A percentile compares a stretch with the other conserved stretches of the same genome.
Evolutionary conservation across 163 green algal genomes (phyloP).

Genomic region (Coccomyxa subellipsoidea): DNA sequence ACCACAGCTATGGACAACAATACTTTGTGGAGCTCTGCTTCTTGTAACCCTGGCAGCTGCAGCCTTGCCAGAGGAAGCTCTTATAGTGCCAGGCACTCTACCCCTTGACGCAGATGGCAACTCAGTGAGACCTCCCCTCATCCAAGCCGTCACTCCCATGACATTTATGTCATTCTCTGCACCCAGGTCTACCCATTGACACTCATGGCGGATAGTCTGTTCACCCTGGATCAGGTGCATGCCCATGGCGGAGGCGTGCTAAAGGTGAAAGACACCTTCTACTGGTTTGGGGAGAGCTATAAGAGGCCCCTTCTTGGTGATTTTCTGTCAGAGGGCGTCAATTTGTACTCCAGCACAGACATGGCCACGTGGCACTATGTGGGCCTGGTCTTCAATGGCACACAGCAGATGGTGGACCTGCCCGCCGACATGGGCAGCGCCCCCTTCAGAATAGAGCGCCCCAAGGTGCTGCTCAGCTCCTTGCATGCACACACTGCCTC

Average conservation of each 20-base stretch:
- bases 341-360: slow-evolving; percentile 19
- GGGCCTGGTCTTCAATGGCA: slow-evolving; percentile 18
- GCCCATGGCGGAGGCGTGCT: slow-evolving; percentile 20
- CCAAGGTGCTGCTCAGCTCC: slow-evolving; percentile 6
- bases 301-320: background rate
- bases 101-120: slow-evolving; percentile 13
- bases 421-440: background rate
- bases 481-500: background rate
- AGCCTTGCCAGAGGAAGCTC: slow-evolving; percentile 6
- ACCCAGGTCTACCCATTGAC: background rate
- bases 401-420: slow-evolving; percentile 3
- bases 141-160: too few species aligned
- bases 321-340: slow-evolving; percentile 17
- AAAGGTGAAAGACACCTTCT: slow-evolving; percentile 4
- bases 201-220: background rate
- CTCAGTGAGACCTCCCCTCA: slow-evolving; percentile 1
- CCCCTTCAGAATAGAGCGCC: slow-evolving; percentile 23
- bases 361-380: slow-evolving; percentile 9
- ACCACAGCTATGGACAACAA: background rate
- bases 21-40: background rate
- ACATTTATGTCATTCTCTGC: background rate
- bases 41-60: background rate
- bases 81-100: slow-evolving; percentile 6
- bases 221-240: slow-evolving; percentile 11
- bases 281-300: slow-evolving; percentile 20